Percentiles rank a stretch among this genome's conserved stretches.
These are phyloP conservation scores for Metschnikowia continentalis DNA, from an alignment of 805 yeast species.

Conservation along the genomic window DNA sequence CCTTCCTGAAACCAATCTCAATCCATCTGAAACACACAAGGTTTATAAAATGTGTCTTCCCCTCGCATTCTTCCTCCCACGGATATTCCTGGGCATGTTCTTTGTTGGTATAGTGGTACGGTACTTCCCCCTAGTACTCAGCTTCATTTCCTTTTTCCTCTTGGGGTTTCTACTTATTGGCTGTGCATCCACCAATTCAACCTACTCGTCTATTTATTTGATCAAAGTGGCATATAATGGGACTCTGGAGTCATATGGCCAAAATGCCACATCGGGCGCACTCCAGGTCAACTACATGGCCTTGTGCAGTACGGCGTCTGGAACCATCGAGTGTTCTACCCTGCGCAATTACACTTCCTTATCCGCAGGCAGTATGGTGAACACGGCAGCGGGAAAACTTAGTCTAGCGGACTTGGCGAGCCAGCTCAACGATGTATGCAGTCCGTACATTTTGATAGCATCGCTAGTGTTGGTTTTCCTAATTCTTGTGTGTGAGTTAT, in stretches of 20 bases:
- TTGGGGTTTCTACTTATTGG: conserved; percentile 56
- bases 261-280: conserved; percentile 8
- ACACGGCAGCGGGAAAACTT: conserved; percentile 27
- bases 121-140: conserved; percentile 23
- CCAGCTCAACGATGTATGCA: conserved; percentile 44
- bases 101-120: conserved; percentile 9
- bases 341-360: conserved; percentile 24
- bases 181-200: conserved; percentile 37
- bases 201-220: conserved; percentile 48
- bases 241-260: conserved; percentile 12
- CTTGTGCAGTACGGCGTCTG: conserved; percentile 44
- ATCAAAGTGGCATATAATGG: conserved; percentile 47
- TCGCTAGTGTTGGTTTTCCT: conserved; percentile 42
- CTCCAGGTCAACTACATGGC: conserved; percentile 56
- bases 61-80: conserved; percentile 6
- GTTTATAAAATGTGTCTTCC: conserved; percentile 11
- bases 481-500: conserved; percentile 39
- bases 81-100: conserved; percentile 12
- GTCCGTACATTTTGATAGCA: conserved; percentile 52
- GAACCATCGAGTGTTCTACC: conserved; percentile 34
- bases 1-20: neutral
- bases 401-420: conserved; percentile 47
- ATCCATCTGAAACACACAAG: neutral
- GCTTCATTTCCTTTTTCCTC: conserved; percentile 47
- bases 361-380: conserved; percentile 27